Conservation (phyloP, 2,329 filamentous ascomycete species). For the Zarea fungicola region DNA sequence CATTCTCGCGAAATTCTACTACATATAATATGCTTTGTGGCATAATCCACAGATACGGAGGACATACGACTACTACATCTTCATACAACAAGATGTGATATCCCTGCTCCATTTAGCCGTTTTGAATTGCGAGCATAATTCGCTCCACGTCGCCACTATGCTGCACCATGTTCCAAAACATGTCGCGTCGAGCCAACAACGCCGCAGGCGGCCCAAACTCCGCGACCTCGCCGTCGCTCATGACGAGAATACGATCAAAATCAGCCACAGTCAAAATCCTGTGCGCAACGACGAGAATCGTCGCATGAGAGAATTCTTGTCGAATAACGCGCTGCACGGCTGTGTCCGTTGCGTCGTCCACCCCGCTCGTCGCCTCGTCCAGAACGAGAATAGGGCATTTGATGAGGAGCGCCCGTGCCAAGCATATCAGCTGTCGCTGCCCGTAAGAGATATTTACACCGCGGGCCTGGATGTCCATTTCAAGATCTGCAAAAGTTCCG, state of each 20-base stretch:
- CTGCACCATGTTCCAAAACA: constrained; percentile 15
- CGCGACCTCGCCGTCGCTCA: constrained; percentile 5
- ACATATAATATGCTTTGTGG: too few relatives aligned
- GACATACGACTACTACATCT: too few relatives aligned
- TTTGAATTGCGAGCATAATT: not conserved
- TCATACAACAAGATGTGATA: too few relatives aligned
- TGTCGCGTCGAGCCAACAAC: not conserved
- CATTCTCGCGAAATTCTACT: too few relatives aligned
- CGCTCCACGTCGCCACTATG: not conserved
- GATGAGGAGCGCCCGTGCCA: constrained; percentile 9
- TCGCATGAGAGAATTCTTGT: constrained; percentile 4
- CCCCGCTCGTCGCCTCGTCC: constrained; percentile 14
- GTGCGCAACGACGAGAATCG: constrained; percentile 13
- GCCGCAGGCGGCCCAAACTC: constrained; percentile 5
- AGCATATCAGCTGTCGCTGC: constrained; percentile 12
- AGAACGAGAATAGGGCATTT: constrained; percentile 8
- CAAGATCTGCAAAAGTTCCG: not conserved
- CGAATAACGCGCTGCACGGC: constrained; percentile 8
- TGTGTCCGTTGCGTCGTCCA: constrained; percentile 10
- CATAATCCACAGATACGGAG: too few relatives aligned
- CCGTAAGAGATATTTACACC: constrained; percentile 11
- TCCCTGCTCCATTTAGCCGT: too few relatives aligned
- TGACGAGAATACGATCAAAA: constrained; percentile 10
- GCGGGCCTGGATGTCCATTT: not conserved
- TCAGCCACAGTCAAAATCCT: constrained; percentile 8